Percentiles rank a stretch among this genome's conserved stretches.
phyloP scores from a whole-genome alignment of 2,329 filamentous ascomycete genomes.

The Aspergillus amoenus region DNA sequence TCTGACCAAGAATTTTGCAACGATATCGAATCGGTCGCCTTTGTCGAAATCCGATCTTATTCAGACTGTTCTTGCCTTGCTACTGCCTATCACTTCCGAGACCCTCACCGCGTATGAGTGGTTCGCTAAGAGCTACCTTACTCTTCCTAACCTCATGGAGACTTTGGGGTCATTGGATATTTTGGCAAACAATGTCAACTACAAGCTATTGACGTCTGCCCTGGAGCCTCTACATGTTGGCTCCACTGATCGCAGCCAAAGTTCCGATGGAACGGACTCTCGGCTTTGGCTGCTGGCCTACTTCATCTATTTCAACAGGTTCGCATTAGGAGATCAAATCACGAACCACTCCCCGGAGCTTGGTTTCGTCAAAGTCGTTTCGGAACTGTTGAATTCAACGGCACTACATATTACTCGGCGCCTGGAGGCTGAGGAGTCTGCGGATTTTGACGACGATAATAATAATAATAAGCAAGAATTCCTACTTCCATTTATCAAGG shows the following conservation, averaged over 20 bases:
- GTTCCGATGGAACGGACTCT: conserved; percentile 37
- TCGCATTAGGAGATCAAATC: conserved; percentile 41
- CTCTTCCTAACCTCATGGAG: conserved; percentile 41
- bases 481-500: conserved; percentile 57
- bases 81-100: conserved; percentile 44
- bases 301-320: conserved; percentile 58
- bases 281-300: conserved; percentile 60
- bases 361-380: conserved; percentile 57
- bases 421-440: conserved; percentile 45
- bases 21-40: conserved; percentile 14
- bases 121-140: conserved; percentile 48
- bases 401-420: conserved; percentile 54
- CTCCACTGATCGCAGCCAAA: conserved; percentile 24
- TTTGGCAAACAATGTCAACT: conserved; percentile 51
- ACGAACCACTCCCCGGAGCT: conserved; percentile 47
- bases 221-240: conserved; percentile 34
- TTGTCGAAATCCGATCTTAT: conserved; percentile 31
- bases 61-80: conserved; percentile 40
- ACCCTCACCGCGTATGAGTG: conserved; percentile 47
- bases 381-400: conserved; percentile 55
- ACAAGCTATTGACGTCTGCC: conserved; percentile 47
- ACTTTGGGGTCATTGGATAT: conserved; percentile 39
- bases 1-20: conserved; percentile 31
- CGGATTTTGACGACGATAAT: conserved; percentile 27
- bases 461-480: conserved; percentile 29